A percentile compares a stretch with the other conserved stretches of the same genome.
These are phyloP conservation scores for Phytophthora syringae DNA, from an alignment of 352 stramenopile species.

Conservation along the genomic window DNA sequence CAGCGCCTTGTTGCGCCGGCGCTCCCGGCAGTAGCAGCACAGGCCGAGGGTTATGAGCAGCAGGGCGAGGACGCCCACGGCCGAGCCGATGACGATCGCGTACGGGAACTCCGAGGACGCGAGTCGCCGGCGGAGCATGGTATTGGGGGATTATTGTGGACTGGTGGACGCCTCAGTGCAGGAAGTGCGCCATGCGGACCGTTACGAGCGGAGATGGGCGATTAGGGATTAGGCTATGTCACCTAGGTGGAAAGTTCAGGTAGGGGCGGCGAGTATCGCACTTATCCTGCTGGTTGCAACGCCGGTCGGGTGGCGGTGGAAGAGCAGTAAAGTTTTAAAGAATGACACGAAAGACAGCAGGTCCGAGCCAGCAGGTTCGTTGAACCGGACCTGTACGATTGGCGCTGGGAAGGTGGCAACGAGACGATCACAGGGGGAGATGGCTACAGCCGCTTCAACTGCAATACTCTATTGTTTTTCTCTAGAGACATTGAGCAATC, in stretches of 20 bases:
- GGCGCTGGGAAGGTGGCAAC: not conserved
- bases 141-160: not conserved
- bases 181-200: not conserved
- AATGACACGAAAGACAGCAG: too few species aligned
- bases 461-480: too few species aligned
- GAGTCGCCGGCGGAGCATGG: conserved; percentile 7
- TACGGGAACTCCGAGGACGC: conserved; percentile 30
- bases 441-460: too few species aligned
- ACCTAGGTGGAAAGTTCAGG: not conserved
- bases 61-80: conserved; percentile 36
- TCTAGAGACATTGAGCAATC: too few species aligned
- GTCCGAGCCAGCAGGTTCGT: too few species aligned
- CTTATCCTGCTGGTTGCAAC: not conserved
- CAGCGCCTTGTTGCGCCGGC: conserved; percentile 35
- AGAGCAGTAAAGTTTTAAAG: too few species aligned
- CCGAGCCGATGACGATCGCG: conserved; percentile 34
- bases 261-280: not conserved
- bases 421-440: not conserved
- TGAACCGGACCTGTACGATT: not conserved
- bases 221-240: too few species aligned
- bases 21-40: conserved; percentile 33
- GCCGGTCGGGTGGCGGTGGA: not conserved
- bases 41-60: conserved; percentile 33
- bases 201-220: not conserved
- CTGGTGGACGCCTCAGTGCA: not conserved